Percentiles rank a stretch among this genome's conserved stretches.
phyloP scores from a whole-genome alignment of 1,139 yeast species.

The Yamadazyma dendronema region DNA sequence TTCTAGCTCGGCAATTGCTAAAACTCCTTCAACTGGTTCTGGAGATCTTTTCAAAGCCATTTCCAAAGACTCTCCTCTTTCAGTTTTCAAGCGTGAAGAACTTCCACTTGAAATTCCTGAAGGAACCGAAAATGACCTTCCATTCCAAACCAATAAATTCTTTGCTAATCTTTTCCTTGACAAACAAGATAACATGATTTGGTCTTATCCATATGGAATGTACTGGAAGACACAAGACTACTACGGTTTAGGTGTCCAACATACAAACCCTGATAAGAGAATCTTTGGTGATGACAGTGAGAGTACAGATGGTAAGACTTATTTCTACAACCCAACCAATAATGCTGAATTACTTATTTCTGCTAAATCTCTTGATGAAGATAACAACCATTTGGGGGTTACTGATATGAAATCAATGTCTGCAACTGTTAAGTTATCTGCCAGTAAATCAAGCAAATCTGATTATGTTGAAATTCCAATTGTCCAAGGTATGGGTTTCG shows the following conservation, averaged over 20 bases:
- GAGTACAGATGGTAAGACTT: constrained; percentile 29
- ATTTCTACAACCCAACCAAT: constrained; percentile 55
- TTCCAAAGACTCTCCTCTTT: constrained; percentile 47
- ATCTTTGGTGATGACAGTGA: constrained; percentile 61
- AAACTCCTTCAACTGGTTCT: constrained; percentile 7
- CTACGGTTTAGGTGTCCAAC: constrained; percentile 69
- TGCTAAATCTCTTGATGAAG: constrained; percentile 45
- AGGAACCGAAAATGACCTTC: constrained; percentile 43
- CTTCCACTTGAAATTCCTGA: constrained; percentile 53
- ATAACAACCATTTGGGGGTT: constrained; percentile 38
- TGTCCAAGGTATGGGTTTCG: constrained; percentile 79
- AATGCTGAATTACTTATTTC: constrained; percentile 55
- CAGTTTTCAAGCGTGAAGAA: constrained; percentile 45
- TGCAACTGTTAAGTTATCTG: constrained; percentile 47
- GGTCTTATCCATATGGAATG: constrained; percentile 82
- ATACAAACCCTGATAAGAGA: constrained; percentile 54
- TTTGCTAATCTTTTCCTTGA: constrained; percentile 75
- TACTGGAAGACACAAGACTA: constrained; percentile 50
- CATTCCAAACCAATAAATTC: constrained; percentile 80
- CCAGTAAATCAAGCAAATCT: constrained; percentile 18
- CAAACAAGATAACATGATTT: constrained; percentile 59
- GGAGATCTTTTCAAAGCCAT: constrained; percentile 49
- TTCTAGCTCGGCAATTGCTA: constrained; percentile 8
- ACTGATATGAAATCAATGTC: constrained; percentile 57
- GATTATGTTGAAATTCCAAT: constrained; percentile 42